phyloP scores from a whole-genome alignment of 306 rosid species.

The Medicago ruthenica region DNA sequence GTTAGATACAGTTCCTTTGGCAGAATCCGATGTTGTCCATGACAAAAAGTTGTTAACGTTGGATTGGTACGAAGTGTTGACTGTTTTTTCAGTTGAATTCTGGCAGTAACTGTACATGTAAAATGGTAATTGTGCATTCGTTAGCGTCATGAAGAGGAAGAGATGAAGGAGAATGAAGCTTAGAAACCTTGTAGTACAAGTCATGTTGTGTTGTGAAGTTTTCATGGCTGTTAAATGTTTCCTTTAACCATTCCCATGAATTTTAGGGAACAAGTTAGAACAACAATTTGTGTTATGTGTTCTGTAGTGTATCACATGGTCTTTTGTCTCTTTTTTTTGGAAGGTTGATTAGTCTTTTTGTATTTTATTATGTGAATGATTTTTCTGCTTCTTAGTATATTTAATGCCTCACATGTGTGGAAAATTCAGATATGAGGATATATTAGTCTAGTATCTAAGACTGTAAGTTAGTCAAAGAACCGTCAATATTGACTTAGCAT shows the following conservation, averaged over 20 bases:
- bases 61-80: conserved; percentile 12
- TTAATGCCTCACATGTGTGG: not conserved
- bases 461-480: not conserved
- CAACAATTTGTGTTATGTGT: not conserved
- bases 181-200: not conserved
- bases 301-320: too few relatives aligned
- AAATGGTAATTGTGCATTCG: conserved; percentile 27
- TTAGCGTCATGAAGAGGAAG: not conserved
- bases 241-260: not conserved
- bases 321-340: too few relatives aligned
- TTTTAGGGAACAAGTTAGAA: not conserved
- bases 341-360: not conserved
- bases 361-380: not conserved
- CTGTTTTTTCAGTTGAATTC: conserved; percentile 2
- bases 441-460: not conserved
- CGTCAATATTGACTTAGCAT: not conserved
- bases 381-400: not conserved
- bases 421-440: not conserved
- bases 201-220: not conserved
- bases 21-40: conserved; percentile 6
- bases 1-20: conserved; percentile 13
- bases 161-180: not conserved
- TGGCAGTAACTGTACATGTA: not conserved
- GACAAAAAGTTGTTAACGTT: conserved; percentile 17
- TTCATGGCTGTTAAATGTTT: not conserved